These are phyloP conservation scores for Dictyostelium discoideum DNA, from an alignment of 78 protist species.

Conservation along the genomic window dicty_2.7 NC_007088.5:4946501-4947000, in stretches of 20 bases:
- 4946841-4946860: neutral
- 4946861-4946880: conserved; percentile 36
- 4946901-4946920: conserved; percentile 77
- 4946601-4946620: neutral
- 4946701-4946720: neutral
- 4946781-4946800: conserved; percentile 13
- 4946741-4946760: neutral
- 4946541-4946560: too few species aligned
- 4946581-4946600: neutral
- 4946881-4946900: conserved; percentile 72
- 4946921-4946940: conserved; percentile 44
- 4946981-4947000: conserved; percentile 45
- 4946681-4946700: neutral
- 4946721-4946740: neutral
- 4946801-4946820: neutral
- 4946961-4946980: neutral
- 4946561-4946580: too few species aligned
- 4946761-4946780: neutral
- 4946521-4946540: neutral
- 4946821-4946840: conserved; percentile 31
- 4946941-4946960: conserved; percentile 28
- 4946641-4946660: conserved; percentile 59
- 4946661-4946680: conserved; percentile 20
- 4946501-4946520: neutral
- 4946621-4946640: neutral